Evolutionary conservation across 2,329 filamentous ascomycete species (phyloP).

Genomic region (Hypoxylon sp.): DNA sequence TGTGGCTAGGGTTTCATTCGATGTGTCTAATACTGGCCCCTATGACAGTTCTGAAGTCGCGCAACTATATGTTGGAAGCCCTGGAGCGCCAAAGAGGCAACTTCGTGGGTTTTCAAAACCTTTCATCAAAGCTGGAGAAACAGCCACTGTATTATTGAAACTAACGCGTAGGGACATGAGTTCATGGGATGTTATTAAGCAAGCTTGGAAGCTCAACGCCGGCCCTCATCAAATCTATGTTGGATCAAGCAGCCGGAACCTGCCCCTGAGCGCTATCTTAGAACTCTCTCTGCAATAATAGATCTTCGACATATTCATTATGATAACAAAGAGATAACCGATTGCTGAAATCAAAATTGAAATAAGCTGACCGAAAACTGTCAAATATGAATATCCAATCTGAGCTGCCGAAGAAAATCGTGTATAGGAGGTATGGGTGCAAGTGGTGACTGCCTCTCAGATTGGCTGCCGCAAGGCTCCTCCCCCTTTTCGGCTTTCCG

Average conservation of each 20-base stretch:
- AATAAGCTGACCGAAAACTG: too few relatives aligned
- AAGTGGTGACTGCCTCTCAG: too few relatives aligned
- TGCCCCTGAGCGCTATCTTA: not conserved
- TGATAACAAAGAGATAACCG: too few relatives aligned
- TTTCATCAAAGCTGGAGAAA: conserved; percentile 52
- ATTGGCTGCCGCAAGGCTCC: too few relatives aligned
- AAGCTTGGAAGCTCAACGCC: conserved; percentile 48
- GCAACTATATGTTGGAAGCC: conserved; percentile 63
- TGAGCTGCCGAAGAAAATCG: too few relatives aligned
- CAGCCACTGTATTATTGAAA: conserved; percentile 52
- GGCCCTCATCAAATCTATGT: not conserved
- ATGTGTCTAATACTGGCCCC: conserved; percentile 60
- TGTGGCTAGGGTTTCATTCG: conserved; percentile 57
- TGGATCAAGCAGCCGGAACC: not conserved
- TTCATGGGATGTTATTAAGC: conserved; percentile 53
- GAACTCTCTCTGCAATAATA: not conserved
- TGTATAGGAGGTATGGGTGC: too few relatives aligned
- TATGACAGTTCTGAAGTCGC: conserved; percentile 59
- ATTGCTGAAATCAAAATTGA: too few relatives aligned
- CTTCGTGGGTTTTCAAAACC: conserved; percentile 63
- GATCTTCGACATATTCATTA: too few relatives aligned
- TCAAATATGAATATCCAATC: too few relatives aligned
- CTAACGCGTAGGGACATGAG: conserved; percentile 59
- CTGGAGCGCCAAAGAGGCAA: conserved; percentile 54
- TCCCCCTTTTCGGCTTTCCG: too few relatives aligned